Evolutionary conservation across 805 yeast genomes (phyloP).

Genomic region (Cyberlindnera misumaiensis): DNA sequence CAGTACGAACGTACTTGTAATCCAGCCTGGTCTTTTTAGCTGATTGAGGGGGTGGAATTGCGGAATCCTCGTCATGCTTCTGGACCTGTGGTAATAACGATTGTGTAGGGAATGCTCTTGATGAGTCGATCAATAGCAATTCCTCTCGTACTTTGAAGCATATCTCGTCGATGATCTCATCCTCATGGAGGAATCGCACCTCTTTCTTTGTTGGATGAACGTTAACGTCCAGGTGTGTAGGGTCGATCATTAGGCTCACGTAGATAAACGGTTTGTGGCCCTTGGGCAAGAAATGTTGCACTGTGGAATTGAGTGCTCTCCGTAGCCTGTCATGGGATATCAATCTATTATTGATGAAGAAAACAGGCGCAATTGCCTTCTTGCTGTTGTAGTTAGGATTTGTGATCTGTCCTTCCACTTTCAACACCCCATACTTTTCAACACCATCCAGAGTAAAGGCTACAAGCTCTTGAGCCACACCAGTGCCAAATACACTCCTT

Average conservation of each 20-base stretch:
- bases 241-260: constrained; percentile 57
- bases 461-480: constrained; percentile 58
- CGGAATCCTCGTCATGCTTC: constrained; percentile 17
- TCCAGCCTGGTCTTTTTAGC: constrained; percentile 40
- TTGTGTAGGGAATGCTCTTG: constrained; percentile 65
- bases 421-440: constrained; percentile 40
- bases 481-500: constrained; percentile 62
- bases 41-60: constrained; percentile 2
- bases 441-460: constrained; percentile 31
- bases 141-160: constrained; percentile 40
- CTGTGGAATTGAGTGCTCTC: constrained; percentile 50
- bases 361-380: constrained; percentile 58
- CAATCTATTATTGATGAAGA: constrained; percentile 80
- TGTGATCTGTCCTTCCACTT: constrained; percentile 56
- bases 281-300: constrained; percentile 55
- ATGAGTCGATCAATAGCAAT: constrained; percentile 53
- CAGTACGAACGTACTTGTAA: constrained; percentile 65
- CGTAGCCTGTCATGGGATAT: constrained; percentile 78
- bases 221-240: constrained; percentile 80
- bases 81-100: constrained; percentile 34
- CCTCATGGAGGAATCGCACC: constrained; percentile 79
- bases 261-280: constrained; percentile 76
- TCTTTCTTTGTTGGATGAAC: constrained; percentile 95
- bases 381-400: constrained; percentile 66
- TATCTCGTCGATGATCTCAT: constrained; percentile 68